phyloP scores from a whole-genome alignment of 2,329 filamentous ascomycete species.

The Fusarium duplospermum region DNA sequence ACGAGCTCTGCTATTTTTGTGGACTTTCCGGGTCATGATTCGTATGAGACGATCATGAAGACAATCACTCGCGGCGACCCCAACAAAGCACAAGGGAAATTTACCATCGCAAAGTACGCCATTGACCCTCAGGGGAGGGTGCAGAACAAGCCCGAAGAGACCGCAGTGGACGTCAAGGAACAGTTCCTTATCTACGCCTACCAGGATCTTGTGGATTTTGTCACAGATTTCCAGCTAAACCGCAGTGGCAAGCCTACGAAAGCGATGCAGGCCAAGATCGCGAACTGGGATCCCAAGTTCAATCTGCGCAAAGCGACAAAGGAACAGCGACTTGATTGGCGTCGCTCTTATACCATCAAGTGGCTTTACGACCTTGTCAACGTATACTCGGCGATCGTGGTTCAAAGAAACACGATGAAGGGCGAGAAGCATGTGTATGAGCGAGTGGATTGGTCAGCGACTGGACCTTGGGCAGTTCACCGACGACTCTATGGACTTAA shows the following conservation, averaged over 20 bases:
- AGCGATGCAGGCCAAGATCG: constrained; percentile 52
- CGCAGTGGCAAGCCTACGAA: constrained; percentile 60
- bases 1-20: constrained; percentile 53
- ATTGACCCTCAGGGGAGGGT: neutral
- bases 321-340: constrained; percentile 57
- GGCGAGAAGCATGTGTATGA: constrained; percentile 50
- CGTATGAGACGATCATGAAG: constrained; percentile 56
- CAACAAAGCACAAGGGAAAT: constrained; percentile 41
- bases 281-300: constrained; percentile 56
- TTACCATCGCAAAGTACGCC: neutral
- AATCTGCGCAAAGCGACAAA: constrained; percentile 52
- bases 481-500: constrained; percentile 57
- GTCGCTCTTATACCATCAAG: constrained; percentile 60
- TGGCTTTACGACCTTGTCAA: constrained; percentile 66
- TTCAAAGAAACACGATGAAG: constrained; percentile 51
- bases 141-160: constrained; percentile 6
- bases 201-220: constrained; percentile 56
- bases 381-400: constrained; percentile 54
- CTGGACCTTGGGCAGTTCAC: constrained; percentile 46
- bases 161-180: constrained; percentile 54
- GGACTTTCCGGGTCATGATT: constrained; percentile 59
- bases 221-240: constrained; percentile 58
- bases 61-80: constrained; percentile 53
- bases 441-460: constrained; percentile 55
- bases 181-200: constrained; percentile 57